phyloP scores from a whole-genome alignment of 2,329 filamentous ascomycete species.

The Onygena corvina region DNA sequence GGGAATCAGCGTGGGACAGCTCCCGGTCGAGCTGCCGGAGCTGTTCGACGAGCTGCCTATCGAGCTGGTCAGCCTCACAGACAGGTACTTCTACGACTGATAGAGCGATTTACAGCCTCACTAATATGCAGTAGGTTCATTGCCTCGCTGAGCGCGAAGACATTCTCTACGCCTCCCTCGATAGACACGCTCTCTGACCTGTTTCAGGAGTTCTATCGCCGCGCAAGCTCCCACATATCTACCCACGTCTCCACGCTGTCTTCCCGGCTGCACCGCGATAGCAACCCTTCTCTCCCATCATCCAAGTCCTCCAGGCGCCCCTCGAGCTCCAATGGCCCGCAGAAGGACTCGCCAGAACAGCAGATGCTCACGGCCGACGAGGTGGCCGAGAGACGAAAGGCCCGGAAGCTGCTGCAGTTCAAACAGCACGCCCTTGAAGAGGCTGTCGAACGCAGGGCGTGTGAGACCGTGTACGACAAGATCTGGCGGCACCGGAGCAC shows the following conservation, averaged over 20 bases:
- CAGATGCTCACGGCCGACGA: slow-evolving; percentile 89
- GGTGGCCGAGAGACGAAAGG: slow-evolving; percentile 65
- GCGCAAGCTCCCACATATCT: slow-evolving; percentile 67
- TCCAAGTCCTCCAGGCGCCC: slow-evolving; percentile 45
- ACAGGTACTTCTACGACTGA: no score
- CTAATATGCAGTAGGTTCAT: slow-evolving; percentile 54
- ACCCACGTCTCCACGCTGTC: slow-evolving; percentile 77
- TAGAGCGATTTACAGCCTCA: slow-evolving; percentile 7
- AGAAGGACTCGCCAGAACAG: slow-evolving; percentile 43
- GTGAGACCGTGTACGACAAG: slow-evolving; percentile 71
- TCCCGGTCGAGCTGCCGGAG: slow-evolving; percentile 35
- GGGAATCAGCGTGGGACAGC: slow-evolving; percentile 13
- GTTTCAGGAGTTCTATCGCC: slow-evolving; percentile 87
- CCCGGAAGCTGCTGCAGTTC: slow-evolving; percentile 62
- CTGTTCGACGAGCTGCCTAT: slow-evolving; percentile 79
- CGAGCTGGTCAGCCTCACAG: slow-evolving; percentile 78
- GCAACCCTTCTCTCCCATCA: slow-evolving; percentile 42
- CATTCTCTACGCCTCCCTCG: slow-evolving; percentile 69
- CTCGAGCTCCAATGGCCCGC: slow-evolving; percentile 43
- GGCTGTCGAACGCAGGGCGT: slow-evolving; percentile 74
- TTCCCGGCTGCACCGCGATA: slow-evolving; percentile 58
- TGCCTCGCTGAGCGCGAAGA: slow-evolving; percentile 74
- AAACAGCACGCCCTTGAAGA: slow-evolving; percentile 74
- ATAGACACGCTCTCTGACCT: slow-evolving; percentile 72
- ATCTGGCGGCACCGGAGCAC: slow-evolving; percentile 88